Conservation (phyloP, 2,329 filamentous ascomycete species). For the Tricladium varicosporioides region DNA sequence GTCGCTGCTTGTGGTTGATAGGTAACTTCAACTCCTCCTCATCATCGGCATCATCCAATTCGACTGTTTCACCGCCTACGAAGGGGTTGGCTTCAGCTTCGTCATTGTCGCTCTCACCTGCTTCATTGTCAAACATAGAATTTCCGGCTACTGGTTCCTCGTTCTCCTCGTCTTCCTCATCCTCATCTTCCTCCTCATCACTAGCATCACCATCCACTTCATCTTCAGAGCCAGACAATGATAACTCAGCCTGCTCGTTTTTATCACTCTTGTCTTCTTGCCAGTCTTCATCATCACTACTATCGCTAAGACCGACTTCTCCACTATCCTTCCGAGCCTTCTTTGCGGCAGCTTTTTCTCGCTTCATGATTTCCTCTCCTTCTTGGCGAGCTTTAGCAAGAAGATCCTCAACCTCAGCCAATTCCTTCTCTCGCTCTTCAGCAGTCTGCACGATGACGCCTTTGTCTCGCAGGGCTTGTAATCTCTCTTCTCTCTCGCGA, state of each 20-base stretch:
- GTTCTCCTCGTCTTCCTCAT: constrained; percentile 41
- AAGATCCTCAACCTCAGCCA: constrained; percentile 82
- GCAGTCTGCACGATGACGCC: constrained; percentile 80
- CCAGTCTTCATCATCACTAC: constrained; percentile 56
- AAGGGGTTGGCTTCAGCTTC: constrained; percentile 27
- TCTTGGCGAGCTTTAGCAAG: constrained; percentile 81
- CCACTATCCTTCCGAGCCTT: constrained; percentile 50
- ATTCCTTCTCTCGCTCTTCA: constrained; percentile 81
- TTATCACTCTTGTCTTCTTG: constrained; percentile 45
- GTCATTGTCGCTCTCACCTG: constrained; percentile 40
- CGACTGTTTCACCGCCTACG: constrained; percentile 32
- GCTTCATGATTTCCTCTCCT: constrained; percentile 72
- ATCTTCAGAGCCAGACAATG: constrained; percentile 38
- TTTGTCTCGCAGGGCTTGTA: constrained; percentile 74
- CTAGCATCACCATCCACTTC: constrained; percentile 42
- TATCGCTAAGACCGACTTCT: constrained; percentile 46
- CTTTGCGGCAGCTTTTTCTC: constrained; percentile 73
- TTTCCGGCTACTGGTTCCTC: constrained; percentile 35
- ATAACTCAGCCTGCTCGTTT: constrained; percentile 41
- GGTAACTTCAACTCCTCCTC: constrained; percentile 28
- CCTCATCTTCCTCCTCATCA: constrained; percentile 23
- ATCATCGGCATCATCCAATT: constrained; percentile 26
- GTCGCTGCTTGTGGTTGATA: constrained; percentile 16
- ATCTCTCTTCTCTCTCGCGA: constrained; percentile 70
- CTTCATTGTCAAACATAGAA: constrained; percentile 32